These are phyloP conservation scores for Phylloporus gajari DNA, from an alignment of 1,284 basidiomycete species.

Conservation along the genomic window DNA sequence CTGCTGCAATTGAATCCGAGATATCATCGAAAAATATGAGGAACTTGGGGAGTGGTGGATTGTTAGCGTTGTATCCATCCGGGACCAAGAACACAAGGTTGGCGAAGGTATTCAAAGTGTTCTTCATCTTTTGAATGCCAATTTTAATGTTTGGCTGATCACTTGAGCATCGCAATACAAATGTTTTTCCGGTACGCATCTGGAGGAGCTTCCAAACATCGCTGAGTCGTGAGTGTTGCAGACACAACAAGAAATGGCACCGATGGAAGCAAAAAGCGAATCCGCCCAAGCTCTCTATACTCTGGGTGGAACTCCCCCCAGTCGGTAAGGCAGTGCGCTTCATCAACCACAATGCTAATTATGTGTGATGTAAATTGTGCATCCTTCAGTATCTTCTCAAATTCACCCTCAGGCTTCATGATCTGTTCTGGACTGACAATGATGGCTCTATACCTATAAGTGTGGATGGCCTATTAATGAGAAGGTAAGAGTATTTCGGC, in stretches of 20 bases:
- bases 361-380: conserved; percentile 5
- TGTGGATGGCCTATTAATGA: not conserved
- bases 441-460: not conserved
- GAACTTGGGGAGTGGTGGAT: conserved; percentile 35
- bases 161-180: conserved; percentile 23
- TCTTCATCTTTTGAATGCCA: conserved; percentile 34
- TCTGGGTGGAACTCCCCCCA: conserved; percentile 21
- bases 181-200: not conserved
- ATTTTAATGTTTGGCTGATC: conserved; percentile 46
- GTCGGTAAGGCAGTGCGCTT: conserved; percentile 18
- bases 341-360: conserved; percentile 23
- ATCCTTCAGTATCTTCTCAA: conserved; percentile 12
- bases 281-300: conserved; percentile 15
- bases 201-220: conserved; percentile 4
- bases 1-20: not conserved
- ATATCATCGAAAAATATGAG: conserved; percentile 47
- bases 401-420: conserved; percentile 20
- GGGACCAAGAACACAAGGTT: conserved; percentile 46
- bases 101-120: conserved; percentile 26
- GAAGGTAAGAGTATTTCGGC: no score
- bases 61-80: conserved; percentile 11
- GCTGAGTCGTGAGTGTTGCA: not conserved
- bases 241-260: conserved; percentile 12
- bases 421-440: conserved; percentile 17
- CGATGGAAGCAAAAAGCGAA: conserved; percentile 8